Evolutionary conservation across 2,329 filamentous ascomycete genomes (phyloP), one percentile per base, ranked within the genome.

Genomic region (Penicillium sp.): DNA sequence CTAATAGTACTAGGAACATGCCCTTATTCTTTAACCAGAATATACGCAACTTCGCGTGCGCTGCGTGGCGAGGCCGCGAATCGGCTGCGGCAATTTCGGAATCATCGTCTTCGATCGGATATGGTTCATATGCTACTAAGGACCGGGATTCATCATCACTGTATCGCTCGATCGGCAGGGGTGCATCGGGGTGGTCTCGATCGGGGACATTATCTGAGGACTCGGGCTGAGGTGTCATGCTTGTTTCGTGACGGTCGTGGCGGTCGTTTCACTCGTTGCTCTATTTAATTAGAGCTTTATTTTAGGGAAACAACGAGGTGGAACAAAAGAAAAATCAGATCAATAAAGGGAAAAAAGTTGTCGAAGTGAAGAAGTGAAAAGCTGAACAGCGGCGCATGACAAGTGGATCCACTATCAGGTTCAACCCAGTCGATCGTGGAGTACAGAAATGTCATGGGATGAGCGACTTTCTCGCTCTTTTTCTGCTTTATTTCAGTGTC

Each of bases 11-110:
- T 45, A 92, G 79, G 22, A 89, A 78, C 21, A 93, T 82, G 2
- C 90, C 90, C 63, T 88, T 87, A 67, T 95, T 92, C 53, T 79
- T 77, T 5, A 74, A 61, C 88, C 88, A 91, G 51, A 70, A 53
- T 2, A 55, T 48, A 39, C 14, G 67, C 63, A 68, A 57, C 44
- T 60, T 68, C 29, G 56, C 64, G 45, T 61, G 65, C 68, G 70
- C 68, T 57, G 70, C 70, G 48, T 55, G 68, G 50, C 49, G 67
- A 53, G 57, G 65, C 57, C 63, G 53, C 3, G 59, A 31, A 13
- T 53, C 49, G 14, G 52, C 62, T 9, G 52, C 48, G 3, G 43
- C 14, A 1, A 33, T 22, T 7, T 57, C 51, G 7, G 21, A 39
- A 3, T 53, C 53, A 14, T 50, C 52, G 10, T 60, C 62, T 37